Evolutionary conservation across 148 eudicot genomes (phyloP).

Genomic region (Silene latifolia): DNA sequence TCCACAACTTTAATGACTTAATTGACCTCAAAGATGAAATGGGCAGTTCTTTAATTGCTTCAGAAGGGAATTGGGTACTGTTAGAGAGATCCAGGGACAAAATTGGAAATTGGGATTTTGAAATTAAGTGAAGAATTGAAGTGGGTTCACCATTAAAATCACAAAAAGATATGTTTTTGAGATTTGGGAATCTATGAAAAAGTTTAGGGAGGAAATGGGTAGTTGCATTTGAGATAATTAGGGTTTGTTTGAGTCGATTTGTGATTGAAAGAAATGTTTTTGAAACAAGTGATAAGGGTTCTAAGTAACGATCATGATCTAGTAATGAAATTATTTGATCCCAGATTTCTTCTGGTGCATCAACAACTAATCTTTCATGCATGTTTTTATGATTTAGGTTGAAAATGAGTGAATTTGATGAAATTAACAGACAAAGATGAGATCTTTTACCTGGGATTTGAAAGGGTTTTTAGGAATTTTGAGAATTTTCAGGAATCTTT

Average conservation of each 20-base stretch:
- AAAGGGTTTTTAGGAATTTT: neutral
- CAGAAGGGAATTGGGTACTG: slow-evolving; percentile 28
- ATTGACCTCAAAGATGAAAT: slow-evolving; percentile 24
- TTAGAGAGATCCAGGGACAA: slow-evolving; percentile 40
- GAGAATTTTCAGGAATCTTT: neutral
- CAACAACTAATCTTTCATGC: slow-evolving; percentile 33
- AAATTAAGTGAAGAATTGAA: slow-evolving; percentile 26
- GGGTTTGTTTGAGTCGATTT: slow-evolving; percentile 39
- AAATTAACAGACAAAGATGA: neutral
- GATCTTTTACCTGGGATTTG: slow-evolving; percentile 14
- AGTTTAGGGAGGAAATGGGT: slow-evolving; percentile 37
- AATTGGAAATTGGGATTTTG: slow-evolving; percentile 25
- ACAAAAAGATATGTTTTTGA: slow-evolving; percentile 40
- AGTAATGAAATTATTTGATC: slow-evolving; percentile 44
- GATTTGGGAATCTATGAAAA: slow-evolving; percentile 39
- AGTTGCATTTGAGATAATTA: slow-evolving; percentile 35
- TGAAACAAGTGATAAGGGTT: slow-evolving; percentile 45
- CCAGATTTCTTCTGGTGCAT: slow-evolving; percentile 69
- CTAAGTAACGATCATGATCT: slow-evolving; percentile 39
- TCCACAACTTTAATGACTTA: slow-evolving; percentile 34
- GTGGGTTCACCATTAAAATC: slow-evolving; percentile 20
- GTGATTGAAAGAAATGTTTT: slow-evolving; percentile 56
- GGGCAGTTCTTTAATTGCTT: slow-evolving; percentile 29
- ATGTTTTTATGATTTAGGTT: neutral
- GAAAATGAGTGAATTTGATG: neutral